Conservation (phyloP, 441 rosid genomes). For the Macaranga tanarius region DNA sequence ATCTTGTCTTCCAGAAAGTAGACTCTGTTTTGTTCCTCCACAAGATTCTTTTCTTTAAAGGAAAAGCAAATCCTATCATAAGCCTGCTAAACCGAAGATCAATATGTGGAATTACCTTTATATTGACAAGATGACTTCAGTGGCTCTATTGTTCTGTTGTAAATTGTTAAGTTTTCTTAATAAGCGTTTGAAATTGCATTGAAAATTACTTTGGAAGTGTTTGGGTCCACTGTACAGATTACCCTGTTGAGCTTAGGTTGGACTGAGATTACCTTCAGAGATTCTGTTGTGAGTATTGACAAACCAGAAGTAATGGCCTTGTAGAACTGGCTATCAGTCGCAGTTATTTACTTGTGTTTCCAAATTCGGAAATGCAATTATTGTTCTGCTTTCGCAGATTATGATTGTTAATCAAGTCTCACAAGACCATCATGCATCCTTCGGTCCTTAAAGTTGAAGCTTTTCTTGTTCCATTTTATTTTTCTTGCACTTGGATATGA, state of each 20-base stretch:
- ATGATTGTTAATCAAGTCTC: neutral
- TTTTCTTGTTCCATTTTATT: neutral
- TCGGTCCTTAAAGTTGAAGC: neutral
- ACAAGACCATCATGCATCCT: slow-evolving; percentile 2
- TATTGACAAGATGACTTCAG: neutral
- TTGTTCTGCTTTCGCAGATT: neutral
- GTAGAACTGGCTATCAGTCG: neutral
- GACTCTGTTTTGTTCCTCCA: neutral
- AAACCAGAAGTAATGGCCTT: neutral
- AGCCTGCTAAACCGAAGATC: neutral
- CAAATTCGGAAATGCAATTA: neutral
- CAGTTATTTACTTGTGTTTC: neutral
- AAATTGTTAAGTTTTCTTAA: neutral
- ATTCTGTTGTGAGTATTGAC: neutral
- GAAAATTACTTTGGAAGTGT: neutral
- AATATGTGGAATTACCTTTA: neutral
- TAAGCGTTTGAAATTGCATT: neutral
- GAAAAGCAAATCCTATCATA: neutral
- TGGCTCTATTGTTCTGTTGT: neutral
- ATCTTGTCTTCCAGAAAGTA: neutral
- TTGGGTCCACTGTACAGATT: neutral
- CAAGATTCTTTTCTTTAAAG: neutral
- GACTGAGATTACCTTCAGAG: neutral
- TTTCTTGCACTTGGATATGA: neutral
- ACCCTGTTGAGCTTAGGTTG: neutral